Conservation (phyloP, 306 rosid species). For the Casuarina equisetifolia region DNA sequence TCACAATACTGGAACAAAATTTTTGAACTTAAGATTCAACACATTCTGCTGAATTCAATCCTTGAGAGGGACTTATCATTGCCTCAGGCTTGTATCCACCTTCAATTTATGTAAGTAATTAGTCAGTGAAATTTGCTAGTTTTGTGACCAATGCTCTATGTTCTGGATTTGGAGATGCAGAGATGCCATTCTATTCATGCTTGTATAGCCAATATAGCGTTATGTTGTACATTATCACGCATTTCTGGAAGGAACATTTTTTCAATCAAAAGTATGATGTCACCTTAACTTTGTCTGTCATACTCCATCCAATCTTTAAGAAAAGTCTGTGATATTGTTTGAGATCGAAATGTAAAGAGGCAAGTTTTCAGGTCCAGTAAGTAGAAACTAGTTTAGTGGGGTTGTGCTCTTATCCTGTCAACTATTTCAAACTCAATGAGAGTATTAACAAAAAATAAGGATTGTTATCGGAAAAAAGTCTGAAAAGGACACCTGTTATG, state of each 20-base stretch:
- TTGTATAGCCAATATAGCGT: background rate
- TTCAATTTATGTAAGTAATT: too few relatives aligned
- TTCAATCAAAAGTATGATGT: background rate
- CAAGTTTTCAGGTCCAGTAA: background rate
- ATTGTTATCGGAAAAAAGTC: background rate
- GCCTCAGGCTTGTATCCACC: too few relatives aligned
- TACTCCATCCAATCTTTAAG: background rate
- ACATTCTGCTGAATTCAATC: background rate
- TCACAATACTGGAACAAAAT: conserved; percentile 17
- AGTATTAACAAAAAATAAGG: background rate
- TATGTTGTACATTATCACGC: background rate
- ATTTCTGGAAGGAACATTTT: background rate
- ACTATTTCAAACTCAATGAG: background rate
- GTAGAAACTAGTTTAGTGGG: background rate
- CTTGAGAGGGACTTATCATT: too few relatives aligned
- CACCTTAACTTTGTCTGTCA: background rate
- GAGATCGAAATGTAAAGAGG: background rate
- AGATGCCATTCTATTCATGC: too few relatives aligned
- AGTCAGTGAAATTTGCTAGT: too few relatives aligned
- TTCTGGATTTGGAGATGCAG: too few relatives aligned
- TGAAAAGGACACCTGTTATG: background rate
- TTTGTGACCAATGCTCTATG: too few relatives aligned
- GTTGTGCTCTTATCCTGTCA: background rate
- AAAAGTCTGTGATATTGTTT: background rate
- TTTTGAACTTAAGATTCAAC: conserved; percentile 1